Evolutionary conservation across 306 rosid genomes (phyloP).

Genomic region (Pachyrhizus erosus): DNA sequence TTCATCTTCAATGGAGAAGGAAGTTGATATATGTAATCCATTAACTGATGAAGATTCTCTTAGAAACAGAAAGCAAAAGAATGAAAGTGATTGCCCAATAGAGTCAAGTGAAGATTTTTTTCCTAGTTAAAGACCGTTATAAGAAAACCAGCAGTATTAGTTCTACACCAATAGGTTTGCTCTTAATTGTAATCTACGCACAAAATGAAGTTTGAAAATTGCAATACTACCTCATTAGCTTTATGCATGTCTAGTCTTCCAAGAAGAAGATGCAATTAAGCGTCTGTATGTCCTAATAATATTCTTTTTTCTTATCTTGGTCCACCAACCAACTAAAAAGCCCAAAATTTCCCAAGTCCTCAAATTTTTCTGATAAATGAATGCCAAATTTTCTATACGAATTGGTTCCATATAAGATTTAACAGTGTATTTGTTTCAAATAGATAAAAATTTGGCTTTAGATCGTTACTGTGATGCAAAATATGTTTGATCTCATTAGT

Average conservation of each 20-base stretch:
- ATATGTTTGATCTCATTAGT: background rate
- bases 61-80: constrained; percentile 36
- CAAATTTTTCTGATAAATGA: background rate
- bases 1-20: constrained; percentile 34
- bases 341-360: background rate
- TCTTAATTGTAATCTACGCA: background rate
- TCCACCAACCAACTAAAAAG: background rate
- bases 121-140: constrained; percentile 1
- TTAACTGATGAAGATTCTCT: constrained; percentile 33
- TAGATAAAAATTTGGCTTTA: background rate
- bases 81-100: constrained; percentile 4
- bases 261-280: background rate
- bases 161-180: constrained; percentile 54
- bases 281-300: background rate
- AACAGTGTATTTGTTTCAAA: background rate
- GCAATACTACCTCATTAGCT: background rate
- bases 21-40: background rate
- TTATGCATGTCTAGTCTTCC: background rate
- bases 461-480: background rate
- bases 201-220: background rate
- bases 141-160: constrained; percentile 33
- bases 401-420: background rate
- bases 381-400: background rate
- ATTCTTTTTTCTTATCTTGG: background rate
- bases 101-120: constrained; percentile 34